Evolutionary conservation across 768 basidiomycete genomes (phyloP), one percentile per base, ranked within the genome.

Genomic region (Boletellus sp.): DNA sequence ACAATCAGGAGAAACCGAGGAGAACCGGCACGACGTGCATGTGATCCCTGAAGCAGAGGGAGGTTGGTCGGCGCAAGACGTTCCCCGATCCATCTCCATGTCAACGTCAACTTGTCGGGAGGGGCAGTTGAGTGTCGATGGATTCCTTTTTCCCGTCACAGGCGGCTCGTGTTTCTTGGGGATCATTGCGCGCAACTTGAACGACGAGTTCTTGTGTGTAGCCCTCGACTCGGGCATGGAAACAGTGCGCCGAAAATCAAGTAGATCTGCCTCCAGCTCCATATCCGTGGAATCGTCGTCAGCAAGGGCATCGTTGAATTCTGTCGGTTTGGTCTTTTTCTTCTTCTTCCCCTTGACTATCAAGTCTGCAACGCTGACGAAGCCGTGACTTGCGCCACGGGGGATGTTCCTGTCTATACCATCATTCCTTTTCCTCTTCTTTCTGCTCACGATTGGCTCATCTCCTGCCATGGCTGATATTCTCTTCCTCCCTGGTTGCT

Each of bases 341-440:
- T 62, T 78, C 73, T 72, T 75, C 70, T 65, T 77, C 68, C 57
- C 68, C 55, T 83, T 88, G 50, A 74, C 71, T 19, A 88, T 54
- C 45, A 90, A 69, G 20, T 85, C 76, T 2, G 77, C 77, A 11
- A 83, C 90, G 31, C 74, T 77, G 17, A 91, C 79, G 64, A 94
- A 94, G 1, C 84, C 83, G 3, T 74, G 78, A 54, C 73, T 75
- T 4, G 89, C 88, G n/a, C 84, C 84, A 11, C 67, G 64, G 32
- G 90, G 91, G 23, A 92, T 82, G 59, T 92, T 90, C 53, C 86
- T 75, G 50, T 66, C 70, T 13, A 81, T 63, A 52, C 88, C 80
- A 46, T 83, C 81, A 58, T 87, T 81, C 32, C 87, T 74, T 62
- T 87, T 90, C 40, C 85, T 78, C 63, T 89, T 90, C 53, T 72